phyloP scores from a whole-genome alignment of 78 protist genomes.

The Creolimax fragrantissima region DNA sequence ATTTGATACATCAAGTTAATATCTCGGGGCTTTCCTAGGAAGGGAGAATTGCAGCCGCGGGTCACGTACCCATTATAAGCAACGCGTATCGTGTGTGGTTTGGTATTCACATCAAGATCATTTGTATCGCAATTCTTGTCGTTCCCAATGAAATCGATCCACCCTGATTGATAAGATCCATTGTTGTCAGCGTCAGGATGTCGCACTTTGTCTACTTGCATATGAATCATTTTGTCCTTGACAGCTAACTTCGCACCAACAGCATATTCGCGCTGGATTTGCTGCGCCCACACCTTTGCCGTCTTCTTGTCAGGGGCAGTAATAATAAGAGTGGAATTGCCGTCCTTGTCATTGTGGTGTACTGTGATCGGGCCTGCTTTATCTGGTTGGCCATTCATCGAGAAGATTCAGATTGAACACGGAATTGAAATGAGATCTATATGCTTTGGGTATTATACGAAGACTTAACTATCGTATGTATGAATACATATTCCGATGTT shows the following conservation, averaged over 20 bases:
- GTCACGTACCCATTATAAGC: neutral
- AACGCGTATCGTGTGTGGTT: neutral
- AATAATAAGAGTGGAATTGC: neutral
- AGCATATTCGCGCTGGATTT: neutral
- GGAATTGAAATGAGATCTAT: no score
- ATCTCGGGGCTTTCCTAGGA: neutral
- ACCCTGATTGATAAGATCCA: neutral
- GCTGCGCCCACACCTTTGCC: neutral
- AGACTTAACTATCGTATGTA: no score
- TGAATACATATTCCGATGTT: no score
- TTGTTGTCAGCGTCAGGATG: neutral
- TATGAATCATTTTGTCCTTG: neutral
- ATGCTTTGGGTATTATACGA: no score
- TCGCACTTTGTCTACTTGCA: neutral
- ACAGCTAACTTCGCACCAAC: neutral
- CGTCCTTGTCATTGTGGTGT: neutral
- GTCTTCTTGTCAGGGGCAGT: neutral
- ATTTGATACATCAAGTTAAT: neutral
- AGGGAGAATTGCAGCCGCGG: neutral
- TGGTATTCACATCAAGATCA: no score
- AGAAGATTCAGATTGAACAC: no score
- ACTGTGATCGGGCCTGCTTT: neutral
- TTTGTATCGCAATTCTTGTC: no score
- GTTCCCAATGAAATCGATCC: neutral
- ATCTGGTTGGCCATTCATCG: neutral